Evolutionary conservation across 129 eudicot species (phyloP).

Genomic region (Flaveria robusta): DNA sequence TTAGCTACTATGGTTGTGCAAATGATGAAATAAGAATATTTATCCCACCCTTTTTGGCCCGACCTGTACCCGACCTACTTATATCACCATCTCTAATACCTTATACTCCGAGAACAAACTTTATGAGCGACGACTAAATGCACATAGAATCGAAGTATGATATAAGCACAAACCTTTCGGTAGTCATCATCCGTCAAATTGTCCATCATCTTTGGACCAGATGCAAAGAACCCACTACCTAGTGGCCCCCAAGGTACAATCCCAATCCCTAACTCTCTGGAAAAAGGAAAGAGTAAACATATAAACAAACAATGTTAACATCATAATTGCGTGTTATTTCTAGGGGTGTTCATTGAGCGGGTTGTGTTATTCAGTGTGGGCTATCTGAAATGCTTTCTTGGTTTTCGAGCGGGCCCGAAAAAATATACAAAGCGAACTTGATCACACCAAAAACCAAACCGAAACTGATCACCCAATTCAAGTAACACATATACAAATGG

Average conservation of each 20-base stretch:
- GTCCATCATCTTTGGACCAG: constrained; percentile 53
- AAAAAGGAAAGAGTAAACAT: not conserved
- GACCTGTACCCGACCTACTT: not conserved
- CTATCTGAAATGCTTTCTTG: not conserved
- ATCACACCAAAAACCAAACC: not conserved
- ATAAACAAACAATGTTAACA: not conserved
- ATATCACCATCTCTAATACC: not conserved
- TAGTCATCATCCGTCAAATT: constrained; percentile 44
- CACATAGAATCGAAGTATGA: not conserved
- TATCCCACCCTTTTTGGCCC: not conserved
- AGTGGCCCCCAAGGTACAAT: constrained; percentile 66
- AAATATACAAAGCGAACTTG: too few species aligned
- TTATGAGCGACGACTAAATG: not conserved
- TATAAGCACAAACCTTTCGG: constrained; percentile 50
- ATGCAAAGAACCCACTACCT: constrained; percentile 59
- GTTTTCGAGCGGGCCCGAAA: too few species aligned
- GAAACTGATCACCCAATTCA: not conserved
- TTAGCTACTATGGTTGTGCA: not conserved
- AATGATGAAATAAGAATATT: not conserved
- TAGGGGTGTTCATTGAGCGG: not conserved
- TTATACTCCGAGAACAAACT: not conserved
- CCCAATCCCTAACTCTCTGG: constrained; percentile 71
- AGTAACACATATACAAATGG: not conserved
- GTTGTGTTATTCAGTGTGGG: not conserved
- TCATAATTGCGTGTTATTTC: not conserved